Evolutionary conservation across 371 early-diverging fungal species (phyloP), one percentile per base, ranked within the genome.

Genomic region (Phascolomyces articulosus): DNA sequence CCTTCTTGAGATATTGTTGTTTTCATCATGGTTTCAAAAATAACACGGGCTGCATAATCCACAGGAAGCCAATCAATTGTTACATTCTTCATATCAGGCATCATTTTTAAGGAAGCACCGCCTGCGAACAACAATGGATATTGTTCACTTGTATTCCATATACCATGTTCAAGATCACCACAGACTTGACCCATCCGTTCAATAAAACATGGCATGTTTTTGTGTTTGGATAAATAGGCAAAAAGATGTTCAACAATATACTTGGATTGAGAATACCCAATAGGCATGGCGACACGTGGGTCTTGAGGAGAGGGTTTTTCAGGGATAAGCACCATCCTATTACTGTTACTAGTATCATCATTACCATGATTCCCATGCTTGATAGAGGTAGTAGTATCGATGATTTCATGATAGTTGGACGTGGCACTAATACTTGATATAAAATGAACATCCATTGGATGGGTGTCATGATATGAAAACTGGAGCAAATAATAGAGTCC

Each of bases 181-280:
- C 70, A 73, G 18, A 79, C 67, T 65, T 81, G 84, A 11, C 80
- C 80, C 21, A 81, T 55, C 13, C 81, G 77, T 20, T 78, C 68
- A 13, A 81, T 59, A 21, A 70, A 60, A 9, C 71, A 67, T 2
- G 78, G 78, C 10, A 79, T 65, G 13, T 67, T 70, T 60, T 75
- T 80, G 24, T 77, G 48, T 0, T 38, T 54, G 13, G 70, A 58
- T 15, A 75, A 64, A 41, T 72, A 73, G 13, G 69, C 38, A 3
- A 74, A 62, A 13, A 84, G 59, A 2, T 64, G 67, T 31, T 84
- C 81, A 20, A 69, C 68, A 44, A 84, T 69, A 54, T 73, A 78
- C 55, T 84, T 84, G 51, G 79, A 78, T 11, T 79, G 78, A 16
- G 66, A 72, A 57, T 80, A 84, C 1, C 84, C 84, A 64, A 76